Evolutionary conservation across 768 basidiomycete genomes (phyloP).

Genomic region (Leccinum disarticulatum): DNA sequence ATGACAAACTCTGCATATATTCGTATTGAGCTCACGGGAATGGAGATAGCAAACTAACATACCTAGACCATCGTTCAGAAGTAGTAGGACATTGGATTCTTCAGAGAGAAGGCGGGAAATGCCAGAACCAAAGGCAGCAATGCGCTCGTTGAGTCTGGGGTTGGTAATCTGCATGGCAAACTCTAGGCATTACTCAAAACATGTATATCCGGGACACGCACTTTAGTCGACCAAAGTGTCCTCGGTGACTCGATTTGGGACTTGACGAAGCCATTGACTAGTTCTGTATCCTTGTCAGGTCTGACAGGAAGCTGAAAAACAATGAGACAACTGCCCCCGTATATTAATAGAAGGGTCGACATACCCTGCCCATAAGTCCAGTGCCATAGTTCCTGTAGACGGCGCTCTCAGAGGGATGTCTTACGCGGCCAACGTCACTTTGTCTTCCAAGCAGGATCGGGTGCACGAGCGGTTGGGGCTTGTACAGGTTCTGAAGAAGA

Average conservation of each 20-base stretch:
- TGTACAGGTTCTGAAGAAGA: slow-evolving; percentile 75
- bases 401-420: slow-evolving; percentile 80
- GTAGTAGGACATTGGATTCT: slow-evolving; percentile 68
- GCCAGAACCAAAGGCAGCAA: slow-evolving; percentile 73
- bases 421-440: slow-evolving; percentile 82
- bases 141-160: slow-evolving; percentile 62
- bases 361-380: slow-evolving; percentile 76
- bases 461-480: slow-evolving; percentile 83
- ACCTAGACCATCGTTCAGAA: slow-evolving; percentile 82
- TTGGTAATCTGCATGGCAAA: slow-evolving; percentile 65
- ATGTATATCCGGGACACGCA: slow-evolving; percentile 30
- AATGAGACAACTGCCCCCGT: neutral
- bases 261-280: slow-evolving; percentile 65
- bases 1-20: slow-evolving; percentile 65
- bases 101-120: slow-evolving; percentile 56
- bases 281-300: slow-evolving; percentile 69
- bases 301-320: slow-evolving; percentile 63
- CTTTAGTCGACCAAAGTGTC: slow-evolving; percentile 80
- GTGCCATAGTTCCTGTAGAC: slow-evolving; percentile 90
- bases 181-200: neutral
- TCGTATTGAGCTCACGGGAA: neutral
- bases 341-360: slow-evolving; percentile 27
- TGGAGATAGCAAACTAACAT: slow-evolving; percentile 14
- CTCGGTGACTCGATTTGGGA: slow-evolving; percentile 64
- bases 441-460: slow-evolving; percentile 92